Conservation (phyloP, 306 rosid species). For the Hylodesmum podocarpum region DNA sequence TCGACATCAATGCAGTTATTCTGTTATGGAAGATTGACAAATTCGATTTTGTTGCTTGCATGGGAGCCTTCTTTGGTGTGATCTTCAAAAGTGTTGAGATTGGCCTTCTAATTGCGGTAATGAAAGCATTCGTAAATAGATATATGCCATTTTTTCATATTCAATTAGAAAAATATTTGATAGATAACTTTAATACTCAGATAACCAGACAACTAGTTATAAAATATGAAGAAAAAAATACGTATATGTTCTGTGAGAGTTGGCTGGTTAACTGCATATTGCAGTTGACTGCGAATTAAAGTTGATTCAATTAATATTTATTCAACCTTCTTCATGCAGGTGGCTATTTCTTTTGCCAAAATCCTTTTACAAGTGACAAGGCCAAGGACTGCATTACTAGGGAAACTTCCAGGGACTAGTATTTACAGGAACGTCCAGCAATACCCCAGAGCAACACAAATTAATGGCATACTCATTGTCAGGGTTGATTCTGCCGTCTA, state of each 20-base stretch:
- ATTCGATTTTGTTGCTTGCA: slow-evolving; percentile 76
- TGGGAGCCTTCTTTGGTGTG: slow-evolving; percentile 95
- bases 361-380: slow-evolving; percentile 80
- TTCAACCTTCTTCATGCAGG: slow-evolving; percentile 37
- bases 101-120: slow-evolving; percentile 79
- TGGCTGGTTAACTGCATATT: too few species aligned
- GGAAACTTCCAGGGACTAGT: slow-evolving; percentile 60
- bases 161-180: too few species aligned
- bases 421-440: slow-evolving; percentile 69
- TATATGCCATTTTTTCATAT: neutral
- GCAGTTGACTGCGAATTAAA: too few species aligned
- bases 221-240: too few species aligned
- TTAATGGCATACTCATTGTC: slow-evolving; percentile 58
- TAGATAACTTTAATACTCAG: too few species aligned
- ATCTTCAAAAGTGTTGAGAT: slow-evolving; percentile 73
- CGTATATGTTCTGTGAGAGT: too few species aligned
- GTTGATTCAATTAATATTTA: neutral
- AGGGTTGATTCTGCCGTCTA: slow-evolving; percentile 91
- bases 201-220: too few species aligned
- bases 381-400: slow-evolving; percentile 73
- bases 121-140: neutral
- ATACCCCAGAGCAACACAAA: slow-evolving; percentile 60
- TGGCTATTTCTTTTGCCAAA: slow-evolving; percentile 68
- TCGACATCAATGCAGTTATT: slow-evolving; percentile 54
- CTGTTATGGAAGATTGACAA: slow-evolving; percentile 81